Evolutionary conservation across 192 early-diverging fungal genomes (phyloP).

Genomic region (Coemansia sp.): DNA sequence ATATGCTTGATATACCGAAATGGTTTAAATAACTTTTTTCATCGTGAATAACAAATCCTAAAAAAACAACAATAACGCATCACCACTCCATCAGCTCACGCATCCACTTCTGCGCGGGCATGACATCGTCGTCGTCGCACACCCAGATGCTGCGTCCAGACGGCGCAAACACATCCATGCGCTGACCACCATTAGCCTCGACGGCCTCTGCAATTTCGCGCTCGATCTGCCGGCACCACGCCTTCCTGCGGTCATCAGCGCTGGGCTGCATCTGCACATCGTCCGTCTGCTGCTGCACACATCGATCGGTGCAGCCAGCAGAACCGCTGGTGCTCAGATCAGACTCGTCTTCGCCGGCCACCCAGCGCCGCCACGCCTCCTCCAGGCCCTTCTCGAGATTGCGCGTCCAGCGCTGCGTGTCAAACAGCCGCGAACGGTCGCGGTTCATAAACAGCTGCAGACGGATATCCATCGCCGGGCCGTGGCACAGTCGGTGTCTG

Average conservation of each 20-base stretch:
- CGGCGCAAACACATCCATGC: slow-evolving; percentile 35
- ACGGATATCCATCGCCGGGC: slow-evolving; percentile 66
- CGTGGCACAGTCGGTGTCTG: slow-evolving; percentile 40
- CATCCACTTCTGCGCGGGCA: slow-evolving; percentile 49
- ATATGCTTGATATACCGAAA: too few relatives aligned
- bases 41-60: background rate
- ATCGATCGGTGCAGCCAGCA: background rate
- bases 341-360: slow-evolving; percentile 44
- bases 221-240: slow-evolving; percentile 38
- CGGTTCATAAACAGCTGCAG: slow-evolving; percentile 72
- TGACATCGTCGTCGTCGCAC: slow-evolving; percentile 48
- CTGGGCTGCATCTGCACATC: background rate
- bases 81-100: slow-evolving; percentile 43
- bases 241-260: slow-evolving; percentile 14
- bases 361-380: slow-evolving; percentile 78
- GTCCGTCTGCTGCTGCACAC: background rate
- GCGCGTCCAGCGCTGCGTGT: slow-evolving; percentile 83
- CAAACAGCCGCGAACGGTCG: slow-evolving; percentile 82
- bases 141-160: slow-evolving; percentile 52
- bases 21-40: too few relatives aligned
- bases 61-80: background rate
- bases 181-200: background rate
- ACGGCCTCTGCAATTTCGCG: slow-evolving; percentile 19
- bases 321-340: background rate
- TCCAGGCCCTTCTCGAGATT: slow-evolving; percentile 74